Base-by-base conservation (phyloP, 164 flowering plant species). In the Chloranthus sessilifolius region DNA sequence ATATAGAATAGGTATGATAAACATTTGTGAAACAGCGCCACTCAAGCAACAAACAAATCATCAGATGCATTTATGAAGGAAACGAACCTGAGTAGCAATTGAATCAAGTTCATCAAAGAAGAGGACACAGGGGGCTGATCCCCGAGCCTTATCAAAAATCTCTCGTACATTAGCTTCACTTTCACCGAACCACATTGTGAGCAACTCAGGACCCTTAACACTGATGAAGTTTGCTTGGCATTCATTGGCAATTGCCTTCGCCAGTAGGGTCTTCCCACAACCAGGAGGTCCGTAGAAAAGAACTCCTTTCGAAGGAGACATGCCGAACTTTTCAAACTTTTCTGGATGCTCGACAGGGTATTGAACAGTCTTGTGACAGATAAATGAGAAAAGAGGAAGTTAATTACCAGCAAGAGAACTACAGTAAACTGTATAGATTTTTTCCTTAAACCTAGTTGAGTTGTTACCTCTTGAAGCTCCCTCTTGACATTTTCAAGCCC, bases 291-390 rank as follows among this genome's bases (percentile, higher is more conserved):
- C 95, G 60, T 86, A 86, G 67, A 86, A 83, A 45, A 86, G 85
- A 19, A 86, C 95, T 61, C 95, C 95, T 64, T 86, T 86, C 1
- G 95, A 86, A 9, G 95, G 95, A 15, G 91, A 81, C 95, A 86
- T 86, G 27, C 95, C 91, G 61, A 86, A 86, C 68, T 86, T 86
- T 71, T 86, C 91, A 47, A 86, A 86, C 58, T 83, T 87, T 70
- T 81, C 89, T 31, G 95, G 95, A 61, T 87, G 95, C 79, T 87
- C 92, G 69, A 87, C 95, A n/a, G 95, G 95, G 55, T 87, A 87
- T 72, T 86, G 91, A 53, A 86, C 88, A 40, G 95, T 87, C 92
- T 86, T 11, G 14, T 16, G 15, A 47, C 16, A 20, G 4, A 43
- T 34, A 39, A 3, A 42, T 9, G 37, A 16, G 37, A 16, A 43